Conservation (phyloP, 768 basidiomycete genomes). For the Boletus rubroflammeus region DNA sequence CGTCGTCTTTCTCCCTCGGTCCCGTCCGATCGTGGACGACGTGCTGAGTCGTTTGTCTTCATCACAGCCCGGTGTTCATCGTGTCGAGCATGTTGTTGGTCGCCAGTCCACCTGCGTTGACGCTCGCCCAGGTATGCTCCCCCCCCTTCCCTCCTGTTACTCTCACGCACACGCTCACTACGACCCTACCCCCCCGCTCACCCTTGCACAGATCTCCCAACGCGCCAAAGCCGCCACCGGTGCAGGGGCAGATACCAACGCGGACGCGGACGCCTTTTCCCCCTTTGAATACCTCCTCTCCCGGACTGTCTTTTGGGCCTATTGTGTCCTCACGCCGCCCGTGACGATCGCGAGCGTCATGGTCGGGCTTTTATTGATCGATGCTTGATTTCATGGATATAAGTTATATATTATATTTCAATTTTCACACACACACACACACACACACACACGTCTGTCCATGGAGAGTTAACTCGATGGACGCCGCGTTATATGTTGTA, state of each 20-base stretch:
- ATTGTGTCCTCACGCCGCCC: slow-evolving; percentile 84
- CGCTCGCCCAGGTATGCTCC: slow-evolving; percentile 51
- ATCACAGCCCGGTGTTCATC: slow-evolving; percentile 80
- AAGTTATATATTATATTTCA: no score
- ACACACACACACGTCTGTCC: no score
- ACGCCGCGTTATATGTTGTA: no score
- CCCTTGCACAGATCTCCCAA: slow-evolving; percentile 20
- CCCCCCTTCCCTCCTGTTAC: background rate
- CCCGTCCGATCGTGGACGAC: background rate
- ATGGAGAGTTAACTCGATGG: no score
- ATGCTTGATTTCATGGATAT: slow-evolving; percentile 26
- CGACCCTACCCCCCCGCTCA: no score
- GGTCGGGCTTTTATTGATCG: slow-evolving; percentile 61
- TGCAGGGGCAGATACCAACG: background rate
- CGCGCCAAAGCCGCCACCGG: background rate
- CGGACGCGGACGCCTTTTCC: slow-evolving; percentile 5
- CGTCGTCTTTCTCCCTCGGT: slow-evolving; percentile 29
- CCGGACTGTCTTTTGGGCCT: slow-evolving; percentile 91
- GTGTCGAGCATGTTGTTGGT: slow-evolving; percentile 82
- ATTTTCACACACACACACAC: no score
- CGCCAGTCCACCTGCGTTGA: slow-evolving; percentile 76
- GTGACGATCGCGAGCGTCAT: slow-evolving; percentile 77
- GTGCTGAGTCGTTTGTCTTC: background rate
- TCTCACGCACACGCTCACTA: background rate
- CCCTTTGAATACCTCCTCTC: slow-evolving; percentile 85